Base-by-base conservation (phyloP, 148 eudicot genomes). In the Selenicereus undatus region DNA sequence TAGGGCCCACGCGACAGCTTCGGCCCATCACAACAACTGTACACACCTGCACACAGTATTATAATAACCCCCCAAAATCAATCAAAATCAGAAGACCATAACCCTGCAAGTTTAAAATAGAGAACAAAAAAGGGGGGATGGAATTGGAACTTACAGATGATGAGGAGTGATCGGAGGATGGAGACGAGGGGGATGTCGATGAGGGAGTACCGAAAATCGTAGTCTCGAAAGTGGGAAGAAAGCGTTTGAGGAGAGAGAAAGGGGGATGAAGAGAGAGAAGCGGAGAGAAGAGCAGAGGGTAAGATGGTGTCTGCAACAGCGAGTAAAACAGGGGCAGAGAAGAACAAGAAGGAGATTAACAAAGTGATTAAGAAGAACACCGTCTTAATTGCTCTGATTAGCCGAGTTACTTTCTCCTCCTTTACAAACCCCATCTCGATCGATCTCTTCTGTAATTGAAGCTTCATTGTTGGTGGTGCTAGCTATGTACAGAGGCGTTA, bases 1-100 rank as follows among this genome's bases (percentile, higher is more conserved):
- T 96, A 94, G 20, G 98, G 97, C 66, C 99, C 99, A 9, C 95
- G 82, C 65, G 97, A 96, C 50, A 91, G 82, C 77, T 90, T 85
- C 29, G 98, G 99, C 18, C 99, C 97, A 75, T 96, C 99, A 75
- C 99, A 96, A 43, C 96, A 92, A 72, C 99, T 91, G 73, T 96
- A 96, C 65, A 94, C 98, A 87, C 99, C 99, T 96, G 30, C 43
- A 56, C 75, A 76, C 20, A 11, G 71, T 27, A 27, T 27, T 27
- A 36, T 42, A 39, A 39, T 4, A 39, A 39, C 0, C 8, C 26
- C 77, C 62, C 11, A 75, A 75, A 48, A 74, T 39, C 29, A 26
- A 20, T 56, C 16, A 32, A 51, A 70, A 52, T 70, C 4, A 35
- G 5, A 32, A 32, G 32, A 32, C 32, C 32, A 32, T 32, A 32